A percentile compares a stretch with the other conserved stretches of the same genome.
Conservation (phyloP, 306 rosid species). For the Dalbergia oliveri region DNA sequence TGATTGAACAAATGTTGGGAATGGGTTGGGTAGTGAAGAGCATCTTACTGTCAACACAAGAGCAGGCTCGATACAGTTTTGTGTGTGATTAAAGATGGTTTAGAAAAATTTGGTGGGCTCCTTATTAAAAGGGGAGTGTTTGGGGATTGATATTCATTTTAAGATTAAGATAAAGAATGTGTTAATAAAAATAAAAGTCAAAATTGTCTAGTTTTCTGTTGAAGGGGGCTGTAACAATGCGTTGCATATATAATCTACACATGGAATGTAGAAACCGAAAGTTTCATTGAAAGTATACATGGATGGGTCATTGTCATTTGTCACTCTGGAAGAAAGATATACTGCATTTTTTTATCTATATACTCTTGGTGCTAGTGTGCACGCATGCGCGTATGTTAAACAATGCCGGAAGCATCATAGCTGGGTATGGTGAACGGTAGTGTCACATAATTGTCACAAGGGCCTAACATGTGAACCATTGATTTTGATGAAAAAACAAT, state of each 20-base stretch:
- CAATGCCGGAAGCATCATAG: too few species aligned
- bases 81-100: constrained; percentile 56
- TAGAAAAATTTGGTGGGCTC: constrained; percentile 44
- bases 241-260: constrained; percentile 12
- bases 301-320: too few species aligned
- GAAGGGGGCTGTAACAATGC: constrained; percentile 2
- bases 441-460: too few species aligned
- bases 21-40: constrained; percentile 77
- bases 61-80: constrained; percentile 73
- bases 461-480: too few species aligned
- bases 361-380: too few species aligned
- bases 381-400: too few species aligned
- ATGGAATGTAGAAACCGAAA: not conserved
- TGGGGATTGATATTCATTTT: constrained; percentile 44
- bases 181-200: not conserved
- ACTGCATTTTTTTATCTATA: too few species aligned
- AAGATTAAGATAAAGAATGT: not conserved
- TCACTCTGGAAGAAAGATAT: too few species aligned
- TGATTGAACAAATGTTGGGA: constrained; percentile 65
- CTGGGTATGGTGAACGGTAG: too few species aligned
- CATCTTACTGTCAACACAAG: constrained; percentile 65
- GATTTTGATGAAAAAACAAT: too few species aligned
- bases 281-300: not conserved
- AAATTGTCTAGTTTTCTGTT: constrained; percentile 5
- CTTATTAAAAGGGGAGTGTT: constrained; percentile 35